A percentile compares a stretch with the other conserved stretches of the same genome.
phyloP scores from a whole-genome alignment of 352 stramenopile genomes.

The Phytophthora cryptogea region DNA sequence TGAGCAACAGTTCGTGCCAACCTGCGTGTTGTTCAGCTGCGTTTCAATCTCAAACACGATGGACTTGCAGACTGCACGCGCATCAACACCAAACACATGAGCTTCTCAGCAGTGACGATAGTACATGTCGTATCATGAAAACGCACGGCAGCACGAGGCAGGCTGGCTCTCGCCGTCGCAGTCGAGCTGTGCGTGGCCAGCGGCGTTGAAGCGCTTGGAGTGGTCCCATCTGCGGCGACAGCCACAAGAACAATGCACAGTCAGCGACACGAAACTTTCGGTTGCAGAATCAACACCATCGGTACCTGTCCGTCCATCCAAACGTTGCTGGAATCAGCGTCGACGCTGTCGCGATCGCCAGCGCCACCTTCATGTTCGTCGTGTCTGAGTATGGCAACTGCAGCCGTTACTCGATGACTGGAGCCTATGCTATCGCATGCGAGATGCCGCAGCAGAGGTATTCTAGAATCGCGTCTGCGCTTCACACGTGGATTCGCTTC shows the following conservation, averaged over 20 bases:
- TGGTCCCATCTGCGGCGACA: slow-evolving; percentile 67
- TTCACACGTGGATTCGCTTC: slow-evolving; percentile 11
- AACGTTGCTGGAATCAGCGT: slow-evolving; percentile 21
- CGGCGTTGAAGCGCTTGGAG: slow-evolving; percentile 76
- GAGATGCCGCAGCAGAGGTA: not conserved
- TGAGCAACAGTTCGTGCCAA: slow-evolving; percentile 6
- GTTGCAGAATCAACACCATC: not conserved
- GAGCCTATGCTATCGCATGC: not conserved
- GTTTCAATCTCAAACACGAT: slow-evolving; percentile 85
- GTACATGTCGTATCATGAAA: not conserved
- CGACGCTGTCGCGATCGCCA: slow-evolving; percentile 15
- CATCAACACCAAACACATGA: not conserved
- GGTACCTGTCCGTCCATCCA: slow-evolving; percentile 67
- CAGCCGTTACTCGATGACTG: not conserved
- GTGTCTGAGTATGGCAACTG: slow-evolving; percentile 3
- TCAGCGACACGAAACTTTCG: not conserved
- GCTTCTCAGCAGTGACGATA: not conserved
- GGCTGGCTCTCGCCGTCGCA: slow-evolving; percentile 58
- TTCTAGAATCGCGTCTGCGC: slow-evolving; percentile 31
- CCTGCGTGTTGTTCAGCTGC: slow-evolving; percentile 76
- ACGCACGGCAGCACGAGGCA: slow-evolving; percentile 79
- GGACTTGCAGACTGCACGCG: slow-evolving; percentile 68
- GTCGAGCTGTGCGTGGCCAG: slow-evolving; percentile 62
- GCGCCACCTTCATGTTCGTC: slow-evolving; percentile 21
- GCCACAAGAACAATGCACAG: not conserved